Evolutionary conservation across 2,329 filamentous ascomycete genomes (phyloP), one percentile per base, ranked within the genome.

Genomic region (Paecilomyces variotii): DNA sequence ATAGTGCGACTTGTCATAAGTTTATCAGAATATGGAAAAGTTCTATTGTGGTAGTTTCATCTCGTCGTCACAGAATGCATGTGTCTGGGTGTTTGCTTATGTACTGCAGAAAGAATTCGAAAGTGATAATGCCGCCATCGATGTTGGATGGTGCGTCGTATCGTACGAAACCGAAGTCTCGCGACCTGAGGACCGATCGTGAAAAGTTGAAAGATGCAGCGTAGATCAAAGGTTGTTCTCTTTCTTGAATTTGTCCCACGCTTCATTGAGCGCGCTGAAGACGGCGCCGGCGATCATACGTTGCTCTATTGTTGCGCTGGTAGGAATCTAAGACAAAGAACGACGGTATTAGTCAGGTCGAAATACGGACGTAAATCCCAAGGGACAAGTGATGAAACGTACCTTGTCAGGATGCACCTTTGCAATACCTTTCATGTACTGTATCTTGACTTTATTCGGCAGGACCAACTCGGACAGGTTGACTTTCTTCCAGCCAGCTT

Each of bases 391-490:
- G 60, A 60, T 60, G 19, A 61, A 65, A 74, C 85, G 76, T 81
- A 97, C 94, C 88, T 99, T 99, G 74, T 99, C 94, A 61, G 94
- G 94, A 81, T 99, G 94, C 66, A 94, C 94, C 81, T 97, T 97
- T 10, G 88, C 90, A 82, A 99, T 97, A 4, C 93, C 94, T 83
- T 96, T 97, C 94, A 99, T 97, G 72, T 99, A 99, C 60, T 89
- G 82, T 63, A 99, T 88, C 84, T 99, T 99, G 73, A 97, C 94
- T 80, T 93, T 96, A 65, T 90, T 91, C 34, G 91, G 87, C 82
- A 96, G 84, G 56, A 99, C 88, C 65, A 99, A 75, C 77, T 99
- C 94, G 63, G 92, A 88, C 85, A 99, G 85, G 32, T 91, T 91
- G 58, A 97, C 87, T 79, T 95, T 96, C 79, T 96, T 97, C 94